Evolutionary conservation across 2,329 filamentous ascomycete genomes (phyloP).

Genomic region (Grosmannia huntii): DNA sequence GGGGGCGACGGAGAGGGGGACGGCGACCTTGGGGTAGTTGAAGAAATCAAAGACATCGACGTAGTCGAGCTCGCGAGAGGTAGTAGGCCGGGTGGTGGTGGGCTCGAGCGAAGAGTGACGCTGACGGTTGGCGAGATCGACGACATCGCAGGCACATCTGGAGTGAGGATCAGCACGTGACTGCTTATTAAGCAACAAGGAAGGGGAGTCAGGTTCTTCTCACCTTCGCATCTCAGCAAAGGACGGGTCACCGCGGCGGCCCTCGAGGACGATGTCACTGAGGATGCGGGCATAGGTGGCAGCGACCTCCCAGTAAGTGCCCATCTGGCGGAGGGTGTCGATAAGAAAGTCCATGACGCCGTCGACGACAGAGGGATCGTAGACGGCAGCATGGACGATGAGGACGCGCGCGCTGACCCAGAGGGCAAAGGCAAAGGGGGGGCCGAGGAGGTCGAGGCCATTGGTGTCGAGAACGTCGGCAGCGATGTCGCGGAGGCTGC

Average conservation of each 20-base stretch:
- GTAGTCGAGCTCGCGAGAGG: constrained; percentile 74
- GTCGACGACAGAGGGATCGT: constrained; percentile 28
- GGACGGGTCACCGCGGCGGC: not conserved
- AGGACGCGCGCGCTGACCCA: constrained; percentile 83
- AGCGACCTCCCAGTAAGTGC: constrained; percentile 74
- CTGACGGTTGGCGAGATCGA: constrained; percentile 76
- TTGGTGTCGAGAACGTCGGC: constrained; percentile 65
- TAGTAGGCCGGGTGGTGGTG: constrained; percentile 54
- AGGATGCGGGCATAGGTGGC: constrained; percentile 69
- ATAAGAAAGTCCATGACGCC: constrained; percentile 75
- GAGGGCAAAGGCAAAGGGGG: constrained; percentile 80
- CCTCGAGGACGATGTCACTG: constrained; percentile 51
- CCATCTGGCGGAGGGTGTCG: constrained; percentile 68
- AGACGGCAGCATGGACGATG: constrained; percentile 67
- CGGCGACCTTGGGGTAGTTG: constrained; percentile 57
- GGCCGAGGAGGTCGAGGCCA: constrained; percentile 68
- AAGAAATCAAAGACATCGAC: constrained; percentile 90
- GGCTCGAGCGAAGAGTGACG: constrained; percentile 42
- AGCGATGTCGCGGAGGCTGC: constrained; percentile 66
- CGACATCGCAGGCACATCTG: constrained; percentile 60
- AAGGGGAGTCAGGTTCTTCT: not conserved
- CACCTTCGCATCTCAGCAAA: not conserved
- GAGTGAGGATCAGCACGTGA: not conserved
- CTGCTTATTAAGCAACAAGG: not conserved
- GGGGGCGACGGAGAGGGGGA: constrained; percentile 30